Base-by-base conservation (phyloP, 2,329 filamentous ascomycete genomes). In the Cercospora sp. region DNA sequence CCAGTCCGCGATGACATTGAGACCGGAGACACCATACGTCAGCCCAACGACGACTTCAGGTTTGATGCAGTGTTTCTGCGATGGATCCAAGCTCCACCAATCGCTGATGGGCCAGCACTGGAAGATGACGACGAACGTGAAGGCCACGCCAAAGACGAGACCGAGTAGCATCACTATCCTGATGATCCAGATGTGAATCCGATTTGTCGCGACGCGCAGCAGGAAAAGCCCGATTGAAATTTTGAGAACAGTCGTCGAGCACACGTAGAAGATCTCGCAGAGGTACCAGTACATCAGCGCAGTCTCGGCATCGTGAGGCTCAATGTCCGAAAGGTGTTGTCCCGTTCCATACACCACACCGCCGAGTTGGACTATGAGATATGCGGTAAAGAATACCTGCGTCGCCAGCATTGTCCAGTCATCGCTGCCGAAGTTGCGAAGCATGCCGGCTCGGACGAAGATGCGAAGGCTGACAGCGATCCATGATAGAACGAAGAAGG, bases 191-290 rank as follows among this genome's bases (percentile, higher is more conserved):
- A 81, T 77, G 65, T 87, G 84, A n/a, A 78, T 67, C 45, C 73
- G 78, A 48, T 80, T 77, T 36, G 83, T 76, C 0, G 84, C 83
- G 20, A 88, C 79, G 60, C 85, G 82, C 13, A 87, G 81, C 53
- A 87, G 81, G 68, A 86, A 85, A n/a, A 85, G 77, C 5, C 81
- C 83, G 62, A 87, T 84, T 1, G 85, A 83, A 42, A 86, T 79
- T 67, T 86, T 86, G 57, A 85, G 79, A 12, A 83, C 73, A 45
- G 81, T 79, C 23, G 80, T 84, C 5, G 81, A 79, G 64, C 84
- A 75, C 7, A 84, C 81, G 73, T 87, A 88, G 69, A 83, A 82
- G n/a, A 84, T 77, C 72, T 87, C 85, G 70, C 84, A 85, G n/a
- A 87, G 80, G 78, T 83, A 87, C 84, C 84, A 87, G 71, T 78